These are phyloP conservation scores for Lupinus albus DNA, from an alignment of 306 rosid species.

Conservation along the genomic window DNA sequence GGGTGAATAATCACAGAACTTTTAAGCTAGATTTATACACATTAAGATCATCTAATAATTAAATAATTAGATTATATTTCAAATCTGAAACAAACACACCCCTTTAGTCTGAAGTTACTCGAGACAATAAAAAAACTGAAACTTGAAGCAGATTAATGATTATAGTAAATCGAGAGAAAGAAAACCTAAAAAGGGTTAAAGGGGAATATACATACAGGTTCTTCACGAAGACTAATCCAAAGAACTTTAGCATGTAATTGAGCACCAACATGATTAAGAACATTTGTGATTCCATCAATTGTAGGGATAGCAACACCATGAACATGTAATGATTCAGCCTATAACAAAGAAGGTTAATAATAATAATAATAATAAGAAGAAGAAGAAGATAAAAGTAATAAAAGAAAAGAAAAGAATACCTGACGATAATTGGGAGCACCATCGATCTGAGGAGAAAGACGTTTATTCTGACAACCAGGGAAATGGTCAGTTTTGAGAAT, in stretches of 20 bases:
- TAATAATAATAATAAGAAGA: too few species aligned
- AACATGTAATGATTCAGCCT: constrained; percentile 75
- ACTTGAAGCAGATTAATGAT: too few species aligned
- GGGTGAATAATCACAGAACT: too few species aligned
- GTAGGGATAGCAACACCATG: constrained; percentile 97
- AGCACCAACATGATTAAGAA: constrained; percentile 78
- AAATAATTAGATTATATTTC: too few species aligned
- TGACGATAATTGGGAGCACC: constrained; percentile 99
- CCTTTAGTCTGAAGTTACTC: too few species aligned
- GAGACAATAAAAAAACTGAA: too few species aligned
- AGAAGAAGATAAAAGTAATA: too few species aligned
- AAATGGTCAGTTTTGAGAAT: constrained; percentile 95
- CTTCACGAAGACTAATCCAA: constrained; percentile 94
- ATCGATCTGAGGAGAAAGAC: constrained; percentile 78
- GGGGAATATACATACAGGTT: constrained; percentile 58
- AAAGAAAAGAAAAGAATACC: constrained; percentile 40
- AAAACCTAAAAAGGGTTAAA: not conserved
- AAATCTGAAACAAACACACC: too few species aligned
- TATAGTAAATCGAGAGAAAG: not conserved
- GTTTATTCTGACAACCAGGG: constrained; percentile 96
- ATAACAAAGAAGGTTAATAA: not conserved
- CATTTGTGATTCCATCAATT: constrained; percentile 72
- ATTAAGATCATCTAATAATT: too few species aligned
- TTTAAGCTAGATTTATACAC: too few species aligned
- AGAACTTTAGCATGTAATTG: constrained; percentile 61